These are phyloP conservation scores for Cryptococcus sp. DNA, from an alignment of 1,284 basidiomycete genomes.

Conservation along the genomic window DNA sequence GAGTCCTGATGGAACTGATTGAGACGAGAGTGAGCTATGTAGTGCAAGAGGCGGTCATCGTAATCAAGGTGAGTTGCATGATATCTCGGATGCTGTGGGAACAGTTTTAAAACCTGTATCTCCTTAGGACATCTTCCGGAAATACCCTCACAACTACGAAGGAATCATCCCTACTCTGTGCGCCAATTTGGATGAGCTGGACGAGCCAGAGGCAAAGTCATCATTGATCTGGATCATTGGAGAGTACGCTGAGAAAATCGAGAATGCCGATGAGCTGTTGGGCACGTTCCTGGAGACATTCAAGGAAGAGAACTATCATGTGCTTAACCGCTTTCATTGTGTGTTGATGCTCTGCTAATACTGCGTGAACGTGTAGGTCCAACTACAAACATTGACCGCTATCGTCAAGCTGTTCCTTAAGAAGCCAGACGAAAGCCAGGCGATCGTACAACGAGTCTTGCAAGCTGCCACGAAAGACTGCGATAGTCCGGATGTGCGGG, in stretches of 20 bases:
- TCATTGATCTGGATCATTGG: slow-evolving; percentile 99
- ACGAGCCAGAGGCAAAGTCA: slow-evolving; percentile 94
- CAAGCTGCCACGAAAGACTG: slow-evolving; percentile 98
- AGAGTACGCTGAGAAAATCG: slow-evolving; percentile 93
- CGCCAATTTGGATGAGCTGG: slow-evolving; percentile 85
- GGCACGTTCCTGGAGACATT: slow-evolving; percentile 91
- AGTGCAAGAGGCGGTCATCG: slow-evolving; percentile 95
- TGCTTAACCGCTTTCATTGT: slow-evolving; percentile 48
- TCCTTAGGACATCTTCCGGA: slow-evolving; percentile 81
- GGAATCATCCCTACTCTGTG: slow-evolving; percentile 91
- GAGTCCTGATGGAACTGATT: slow-evolving; percentile 80
- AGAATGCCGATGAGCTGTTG: slow-evolving; percentile 92
- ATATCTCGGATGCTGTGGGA: not conserved
- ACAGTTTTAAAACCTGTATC: not conserved
- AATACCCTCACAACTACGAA: slow-evolving; percentile 96
- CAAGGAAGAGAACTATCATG: slow-evolving; percentile 80
- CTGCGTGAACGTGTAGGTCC: slow-evolving; percentile 64
- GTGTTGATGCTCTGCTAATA: not conserved
- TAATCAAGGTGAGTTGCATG: slow-evolving; percentile 66
- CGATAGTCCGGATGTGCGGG: slow-evolving; percentile 94
- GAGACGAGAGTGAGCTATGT: slow-evolving; percentile 95
- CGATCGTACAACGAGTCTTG: slow-evolving; percentile 89
- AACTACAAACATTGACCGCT: slow-evolving; percentile 91
- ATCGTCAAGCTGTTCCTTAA: slow-evolving; percentile 96
- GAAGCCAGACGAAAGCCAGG: slow-evolving; percentile 85